Conservation (phyloP, 2,329 filamentous ascomycete species). For the Lithohypha guttulata region DNA sequence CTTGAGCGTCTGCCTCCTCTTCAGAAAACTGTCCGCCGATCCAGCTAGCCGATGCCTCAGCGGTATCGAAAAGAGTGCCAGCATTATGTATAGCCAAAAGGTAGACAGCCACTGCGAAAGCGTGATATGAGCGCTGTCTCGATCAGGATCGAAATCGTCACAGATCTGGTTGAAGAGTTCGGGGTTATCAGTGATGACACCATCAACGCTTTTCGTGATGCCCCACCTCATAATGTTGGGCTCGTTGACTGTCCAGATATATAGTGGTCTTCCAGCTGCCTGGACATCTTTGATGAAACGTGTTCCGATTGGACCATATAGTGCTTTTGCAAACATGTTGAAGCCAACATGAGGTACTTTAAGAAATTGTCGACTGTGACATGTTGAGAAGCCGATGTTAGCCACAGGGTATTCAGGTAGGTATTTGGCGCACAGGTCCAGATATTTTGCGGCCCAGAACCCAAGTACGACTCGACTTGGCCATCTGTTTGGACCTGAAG, state of each 20-base stretch:
- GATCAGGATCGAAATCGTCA: conserved; percentile 15
- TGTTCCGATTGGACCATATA: conserved; percentile 57
- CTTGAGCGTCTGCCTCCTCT: conserved; percentile 8
- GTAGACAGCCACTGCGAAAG: conserved; percentile 17
- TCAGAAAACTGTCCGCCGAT: conserved; percentile 3
- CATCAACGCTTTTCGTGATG: conserved; percentile 56
- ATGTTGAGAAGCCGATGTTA: conserved; percentile 34
- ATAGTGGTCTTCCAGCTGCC: conserved; percentile 48
- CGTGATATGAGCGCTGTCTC: conserved; percentile 12
- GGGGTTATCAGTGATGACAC: conserved; percentile 78
- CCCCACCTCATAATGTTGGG: conserved; percentile 71
- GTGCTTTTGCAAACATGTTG: conserved; percentile 58
- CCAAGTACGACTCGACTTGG: conserved; percentile 63
- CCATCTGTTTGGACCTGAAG: conserved; percentile 49
- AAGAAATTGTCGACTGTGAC: conserved; percentile 62
- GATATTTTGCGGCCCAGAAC: conserved; percentile 66
- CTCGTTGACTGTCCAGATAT: conserved; percentile 81
- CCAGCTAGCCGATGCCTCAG: conserved; percentile 7
- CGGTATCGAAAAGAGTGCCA: conserved; percentile 14
- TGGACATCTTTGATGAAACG: conserved; percentile 55
- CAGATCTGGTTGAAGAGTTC: conserved; percentile 41
- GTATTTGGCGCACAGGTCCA: conserved; percentile 51
- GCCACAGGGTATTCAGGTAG: conserved; percentile 31
- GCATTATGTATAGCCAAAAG: conserved; percentile 16
- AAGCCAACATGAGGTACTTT: conserved; percentile 58